A percentile compares a stretch with the other conserved stretches of the same genome.
phyloP scores from a whole-genome alignment of 1,139 yeast genomes.

The Kurtzmaniella quercitrusa region DNA sequence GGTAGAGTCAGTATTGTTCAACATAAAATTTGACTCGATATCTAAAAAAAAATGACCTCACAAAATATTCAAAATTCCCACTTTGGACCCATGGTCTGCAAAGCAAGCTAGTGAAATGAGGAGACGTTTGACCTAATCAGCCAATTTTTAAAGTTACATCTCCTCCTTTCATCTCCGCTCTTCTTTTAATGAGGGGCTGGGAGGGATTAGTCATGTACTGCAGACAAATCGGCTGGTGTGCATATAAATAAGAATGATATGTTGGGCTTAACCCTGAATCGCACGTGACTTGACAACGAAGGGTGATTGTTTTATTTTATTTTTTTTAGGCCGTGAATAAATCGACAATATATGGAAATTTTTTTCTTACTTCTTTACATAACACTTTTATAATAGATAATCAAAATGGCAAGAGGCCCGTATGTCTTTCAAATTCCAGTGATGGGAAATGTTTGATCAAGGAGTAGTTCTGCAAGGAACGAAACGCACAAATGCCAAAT shows the following conservation, averaged over 20 bases:
- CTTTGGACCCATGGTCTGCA: background rate
- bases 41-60: too few relatives aligned
- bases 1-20: too few relatives aligned
- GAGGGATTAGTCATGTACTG: background rate
- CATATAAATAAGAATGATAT: background rate
- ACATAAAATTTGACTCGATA: too few relatives aligned
- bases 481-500: conserved; percentile 11
- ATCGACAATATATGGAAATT: conserved; percentile 1
- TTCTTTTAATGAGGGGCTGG: background rate
- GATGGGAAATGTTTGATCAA: conserved; percentile 4
- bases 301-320: background rate
- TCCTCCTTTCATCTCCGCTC: background rate
- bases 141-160: background rate
- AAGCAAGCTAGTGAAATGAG: background rate
- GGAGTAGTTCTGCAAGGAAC: background rate
- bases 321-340: background rate
- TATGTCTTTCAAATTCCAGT: conserved; percentile 36
- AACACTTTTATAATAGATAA: conserved; percentile 19
- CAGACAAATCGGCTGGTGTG: background rate
- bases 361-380: conserved; percentile 8
- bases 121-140: background rate
- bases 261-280: conserved; percentile 1
- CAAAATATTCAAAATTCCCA: background rate
- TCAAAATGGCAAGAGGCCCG: conserved; percentile 94
- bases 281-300: background rate